A percentile compares a stretch with the other conserved stretches of the same genome.
Conservation (phyloP, 805 yeast species). For the Wickerhamomyces chambardii region DNA sequence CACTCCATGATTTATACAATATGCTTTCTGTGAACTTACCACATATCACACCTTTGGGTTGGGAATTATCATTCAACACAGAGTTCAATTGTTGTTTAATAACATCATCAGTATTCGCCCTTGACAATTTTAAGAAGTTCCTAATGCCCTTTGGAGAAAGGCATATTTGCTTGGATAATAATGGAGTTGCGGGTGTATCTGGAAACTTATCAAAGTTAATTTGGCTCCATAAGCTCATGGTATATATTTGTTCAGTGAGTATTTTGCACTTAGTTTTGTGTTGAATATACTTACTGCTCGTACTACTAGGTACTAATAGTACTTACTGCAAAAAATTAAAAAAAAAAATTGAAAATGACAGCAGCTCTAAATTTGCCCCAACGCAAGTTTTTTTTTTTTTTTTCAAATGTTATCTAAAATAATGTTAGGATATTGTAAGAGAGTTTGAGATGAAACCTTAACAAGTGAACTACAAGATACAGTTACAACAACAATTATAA, state of each 20-base stretch:
- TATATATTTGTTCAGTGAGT: neutral
- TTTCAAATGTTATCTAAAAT: too few species aligned
- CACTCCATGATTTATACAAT: conserved; percentile 39
- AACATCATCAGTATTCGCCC: conserved; percentile 35
- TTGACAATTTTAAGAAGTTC: conserved; percentile 25
- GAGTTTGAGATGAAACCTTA: too few species aligned
- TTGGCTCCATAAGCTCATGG: conserved; percentile 16
- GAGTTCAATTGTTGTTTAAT: conserved; percentile 33
- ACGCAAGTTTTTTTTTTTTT: too few species aligned
- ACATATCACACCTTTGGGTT: conserved; percentile 20
- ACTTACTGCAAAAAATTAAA: too few species aligned
- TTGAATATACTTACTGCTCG: too few species aligned
- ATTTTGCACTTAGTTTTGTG: too few species aligned
- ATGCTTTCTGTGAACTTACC: conserved; percentile 23
- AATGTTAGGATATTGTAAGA: too few species aligned
- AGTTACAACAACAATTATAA: too few species aligned
- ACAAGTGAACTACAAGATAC: too few species aligned
- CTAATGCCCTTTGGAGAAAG: conserved; percentile 23
- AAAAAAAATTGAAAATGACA: too few species aligned
- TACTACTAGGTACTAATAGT: too few species aligned
- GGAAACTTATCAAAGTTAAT: conserved; percentile 13
- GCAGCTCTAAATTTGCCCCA: too few species aligned
- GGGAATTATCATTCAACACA: conserved; percentile 17
- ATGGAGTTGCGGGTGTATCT: conserved; percentile 14
- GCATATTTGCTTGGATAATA: conserved; percentile 20